A percentile compares a stretch with the other conserved stretches of the same genome.
Evolutionary conservation across 1,139 yeast species (phyloP).

Genomic region (Sugiyamaella grinbergsii): DNA sequence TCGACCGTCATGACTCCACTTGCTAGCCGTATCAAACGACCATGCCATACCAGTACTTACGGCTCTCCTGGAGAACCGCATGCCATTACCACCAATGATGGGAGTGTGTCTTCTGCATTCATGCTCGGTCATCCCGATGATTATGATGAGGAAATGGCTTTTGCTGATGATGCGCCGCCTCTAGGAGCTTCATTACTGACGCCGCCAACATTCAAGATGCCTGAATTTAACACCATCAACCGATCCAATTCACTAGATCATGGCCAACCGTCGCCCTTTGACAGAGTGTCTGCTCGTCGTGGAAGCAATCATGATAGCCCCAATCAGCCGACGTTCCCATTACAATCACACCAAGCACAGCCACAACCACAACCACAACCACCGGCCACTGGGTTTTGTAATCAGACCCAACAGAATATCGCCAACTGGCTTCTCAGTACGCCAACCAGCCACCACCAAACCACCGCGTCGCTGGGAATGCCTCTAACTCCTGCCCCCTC

Average conservation of each 20-base stretch:
- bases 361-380: background rate
- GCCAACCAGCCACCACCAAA: background rate
- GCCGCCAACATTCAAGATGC: constrained; percentile 13
- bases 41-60: background rate
- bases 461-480: background rate
- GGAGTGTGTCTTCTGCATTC: constrained; percentile 1
- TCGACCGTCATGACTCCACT: constrained; percentile 18
- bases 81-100: background rate
- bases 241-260: background rate
- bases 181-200: constrained; percentile 7
- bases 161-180: constrained; percentile 6
- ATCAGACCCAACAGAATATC: constrained; percentile 17
- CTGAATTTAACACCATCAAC: constrained; percentile 5
- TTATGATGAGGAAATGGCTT: constrained; percentile 10
- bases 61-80: constrained; percentile 7
- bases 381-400: background rate
- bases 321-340: background rate
- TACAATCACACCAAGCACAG: no score
- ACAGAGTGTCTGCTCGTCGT: constrained; percentile 1
- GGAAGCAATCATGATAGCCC: constrained; percentile 15
- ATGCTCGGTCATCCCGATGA: constrained; percentile 16
- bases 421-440: constrained; percentile 20
- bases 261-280: constrained; percentile 10
- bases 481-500: constrained; percentile 22
- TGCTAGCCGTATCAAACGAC: constrained; percentile 17